Evolutionary conservation across 192 early-diverging fungal species (phyloP).

Genomic region (Backusella morwellensis): DNA sequence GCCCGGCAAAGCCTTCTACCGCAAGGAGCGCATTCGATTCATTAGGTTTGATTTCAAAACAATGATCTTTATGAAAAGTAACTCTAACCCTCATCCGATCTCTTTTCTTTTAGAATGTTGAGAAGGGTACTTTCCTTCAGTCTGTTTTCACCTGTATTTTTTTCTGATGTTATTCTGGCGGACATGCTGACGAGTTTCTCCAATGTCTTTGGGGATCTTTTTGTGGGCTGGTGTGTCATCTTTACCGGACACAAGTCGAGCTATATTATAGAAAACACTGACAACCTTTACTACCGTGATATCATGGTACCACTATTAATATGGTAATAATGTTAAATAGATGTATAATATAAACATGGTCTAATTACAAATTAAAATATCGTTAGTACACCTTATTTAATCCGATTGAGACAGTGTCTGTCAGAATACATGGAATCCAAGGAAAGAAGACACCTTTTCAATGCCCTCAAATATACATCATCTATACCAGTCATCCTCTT

Average conservation of each 20-base stretch:
- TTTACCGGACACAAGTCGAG: slow-evolving; percentile 36
- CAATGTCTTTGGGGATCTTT: slow-evolving; percentile 82
- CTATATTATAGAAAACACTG: slow-evolving; percentile 25
- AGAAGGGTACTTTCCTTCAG: slow-evolving; percentile 48
- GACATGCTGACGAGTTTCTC: slow-evolving; percentile 96
- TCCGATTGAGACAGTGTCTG: slow-evolving; percentile 79
- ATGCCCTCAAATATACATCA: slow-evolving; percentile 90
- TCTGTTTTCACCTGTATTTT: slow-evolving; percentile 52
- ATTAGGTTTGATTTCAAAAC: slow-evolving; percentile 37
- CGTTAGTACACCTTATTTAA: slow-evolving; percentile 68
- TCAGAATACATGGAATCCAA: slow-evolving; percentile 66
- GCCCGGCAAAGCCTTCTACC: slow-evolving; percentile 45
- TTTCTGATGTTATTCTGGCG: slow-evolving; percentile 85
- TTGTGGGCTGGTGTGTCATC: slow-evolving; percentile 64
- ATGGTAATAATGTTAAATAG: slow-evolving; percentile 44
- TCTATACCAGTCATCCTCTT: slow-evolving; percentile 74
- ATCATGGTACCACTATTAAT: slow-evolving; percentile 61
- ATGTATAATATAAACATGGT: neutral
- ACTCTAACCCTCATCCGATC: neutral
- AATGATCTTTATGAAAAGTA: neutral
- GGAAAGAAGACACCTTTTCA: slow-evolving; percentile 74
- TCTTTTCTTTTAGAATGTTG: slow-evolving; percentile 41
- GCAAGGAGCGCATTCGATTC: slow-evolving; percentile 53
- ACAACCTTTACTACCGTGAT: slow-evolving; percentile 48
- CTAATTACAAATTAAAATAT: neutral